A percentile compares a stretch with the other conserved stretches of the same genome.
Conservation (phyloP, 2,329 filamentous ascomycete genomes). For the Leptographium radiaticola region DNA sequence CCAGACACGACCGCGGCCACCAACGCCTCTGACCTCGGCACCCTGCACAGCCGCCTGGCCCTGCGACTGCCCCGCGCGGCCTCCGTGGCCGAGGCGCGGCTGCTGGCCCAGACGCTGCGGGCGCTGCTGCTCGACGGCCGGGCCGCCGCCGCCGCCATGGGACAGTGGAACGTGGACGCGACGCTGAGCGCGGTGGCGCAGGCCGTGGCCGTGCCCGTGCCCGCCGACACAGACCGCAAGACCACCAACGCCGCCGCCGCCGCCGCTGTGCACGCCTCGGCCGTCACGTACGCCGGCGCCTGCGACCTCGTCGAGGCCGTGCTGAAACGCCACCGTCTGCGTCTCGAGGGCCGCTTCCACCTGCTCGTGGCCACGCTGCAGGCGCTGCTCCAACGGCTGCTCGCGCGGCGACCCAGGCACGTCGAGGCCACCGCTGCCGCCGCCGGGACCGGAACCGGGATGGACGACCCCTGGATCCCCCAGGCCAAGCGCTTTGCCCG, state of each 20-base stretch:
- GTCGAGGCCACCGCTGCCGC: slow-evolving; percentile 13
- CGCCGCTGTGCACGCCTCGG: slow-evolving; percentile 9
- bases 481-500: slow-evolving; percentile 33
- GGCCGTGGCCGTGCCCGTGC: slow-evolving; percentile 13
- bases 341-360: slow-evolving; percentile 49
- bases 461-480: slow-evolving; percentile 19
- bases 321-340: slow-evolving; percentile 44
- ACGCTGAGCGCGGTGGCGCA: slow-evolving; percentile 32
- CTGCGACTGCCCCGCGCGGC: slow-evolving; percentile 18
- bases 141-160: slow-evolving; percentile 34
- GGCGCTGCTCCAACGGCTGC: slow-evolving; percentile 39
- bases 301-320: slow-evolving; percentile 42
- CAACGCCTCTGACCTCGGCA: slow-evolving; percentile 23
- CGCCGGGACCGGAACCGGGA: slow-evolving; percentile 11
- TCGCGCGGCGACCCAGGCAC: slow-evolving; percentile 24
- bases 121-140: slow-evolving; percentile 32
- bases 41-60: slow-evolving; percentile 28
- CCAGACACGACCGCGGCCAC: slow-evolving; percentile 1
- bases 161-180: slow-evolving; percentile 44
- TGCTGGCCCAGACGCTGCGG: slow-evolving; percentile 27
- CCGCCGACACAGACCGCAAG: not conserved
- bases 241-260: slow-evolving; percentile 11
- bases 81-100: slow-evolving; percentile 20
- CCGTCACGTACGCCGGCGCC: slow-evolving; percentile 29
- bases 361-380: slow-evolving; percentile 41